These are phyloP conservation scores for Lipomyces chichibuensis DNA, from an alignment of 805 yeast species.

Conservation along the genomic window DNA sequence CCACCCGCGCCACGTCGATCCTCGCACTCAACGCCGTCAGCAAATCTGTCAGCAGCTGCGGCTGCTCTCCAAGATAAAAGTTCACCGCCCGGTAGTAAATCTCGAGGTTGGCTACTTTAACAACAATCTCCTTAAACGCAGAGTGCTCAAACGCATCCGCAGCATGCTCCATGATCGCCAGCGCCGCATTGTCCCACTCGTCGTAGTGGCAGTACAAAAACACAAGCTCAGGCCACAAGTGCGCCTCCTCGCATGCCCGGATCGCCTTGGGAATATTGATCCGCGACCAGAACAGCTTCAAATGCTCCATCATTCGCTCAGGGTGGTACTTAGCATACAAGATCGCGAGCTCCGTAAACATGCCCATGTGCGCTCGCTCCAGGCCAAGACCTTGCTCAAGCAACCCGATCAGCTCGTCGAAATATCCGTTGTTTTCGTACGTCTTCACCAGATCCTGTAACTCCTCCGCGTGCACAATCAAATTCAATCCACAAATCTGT, in stretches of 20 bases:
- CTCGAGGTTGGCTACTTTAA: slow-evolving; percentile 93
- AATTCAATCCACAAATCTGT: slow-evolving; percentile 96
- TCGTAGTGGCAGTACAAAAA: slow-evolving; percentile 97
- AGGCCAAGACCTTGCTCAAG: slow-evolving; percentile 94
- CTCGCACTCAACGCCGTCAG: slow-evolving; percentile 83
- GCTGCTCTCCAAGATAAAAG: slow-evolving; percentile 90
- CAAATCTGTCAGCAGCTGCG: slow-evolving; percentile 84
- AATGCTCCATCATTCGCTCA: slow-evolving; percentile 89
- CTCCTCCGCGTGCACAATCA: slow-evolving; percentile 97
- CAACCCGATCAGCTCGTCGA: slow-evolving; percentile 85
- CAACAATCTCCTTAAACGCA: slow-evolving; percentile 91
- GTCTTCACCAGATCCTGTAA: slow-evolving; percentile 82
- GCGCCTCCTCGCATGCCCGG: slow-evolving; percentile 89
- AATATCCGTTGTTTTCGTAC: slow-evolving; percentile 88
- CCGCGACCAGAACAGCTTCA: slow-evolving; percentile 97
- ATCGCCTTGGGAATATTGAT: slow-evolving; percentile 96
- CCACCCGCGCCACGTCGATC: slow-evolving; percentile 86
- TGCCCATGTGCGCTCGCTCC: slow-evolving; percentile 99
- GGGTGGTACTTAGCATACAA: slow-evolving; percentile 90
- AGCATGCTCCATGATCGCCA: slow-evolving; percentile 93
- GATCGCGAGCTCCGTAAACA: slow-evolving; percentile 95
- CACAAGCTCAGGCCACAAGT: slow-evolving; percentile 93
- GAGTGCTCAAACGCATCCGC: slow-evolving; percentile 91
- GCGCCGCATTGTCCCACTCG: slow-evolving; percentile 98
- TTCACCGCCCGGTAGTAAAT: slow-evolving; percentile 96